These are phyloP conservation scores for Metschnikowia koreensis DNA, from an alignment of 805 yeast species.

Conservation along the genomic window DNA sequence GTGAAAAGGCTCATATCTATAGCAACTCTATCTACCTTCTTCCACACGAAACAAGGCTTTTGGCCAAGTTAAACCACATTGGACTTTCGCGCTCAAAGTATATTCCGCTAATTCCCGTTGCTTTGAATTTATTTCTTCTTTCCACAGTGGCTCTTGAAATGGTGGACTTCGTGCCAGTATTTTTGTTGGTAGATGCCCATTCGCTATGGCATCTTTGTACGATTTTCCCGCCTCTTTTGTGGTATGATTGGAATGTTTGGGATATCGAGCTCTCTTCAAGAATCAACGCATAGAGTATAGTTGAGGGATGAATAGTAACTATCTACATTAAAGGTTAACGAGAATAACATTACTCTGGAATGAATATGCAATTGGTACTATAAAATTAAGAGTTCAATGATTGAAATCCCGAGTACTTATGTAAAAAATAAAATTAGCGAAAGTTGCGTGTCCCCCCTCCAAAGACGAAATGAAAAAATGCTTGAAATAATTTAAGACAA, in stretches of 20 bases:
- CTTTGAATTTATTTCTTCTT: constrained; percentile 32
- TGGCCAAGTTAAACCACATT: constrained; percentile 30
- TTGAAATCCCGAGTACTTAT: too few species aligned
- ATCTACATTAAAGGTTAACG: too few species aligned
- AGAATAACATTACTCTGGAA: too few species aligned
- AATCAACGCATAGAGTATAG: neutral
- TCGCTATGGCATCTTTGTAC: constrained; percentile 92
- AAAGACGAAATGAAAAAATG: neutral
- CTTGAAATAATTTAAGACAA: neutral
- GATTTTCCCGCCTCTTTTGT: constrained; percentile 69
- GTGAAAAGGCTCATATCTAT: constrained; percentile 19
- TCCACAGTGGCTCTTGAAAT: constrained; percentile 34
- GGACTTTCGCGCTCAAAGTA: constrained; percentile 25
- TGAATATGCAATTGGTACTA: too few species aligned
- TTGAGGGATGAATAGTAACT: too few species aligned
- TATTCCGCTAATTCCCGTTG: constrained; percentile 37
- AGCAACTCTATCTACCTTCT: constrained; percentile 38
- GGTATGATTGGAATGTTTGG: constrained; percentile 64
- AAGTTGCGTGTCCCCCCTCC: neutral
- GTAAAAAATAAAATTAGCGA: too few species aligned
- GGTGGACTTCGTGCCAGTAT: constrained; percentile 35
- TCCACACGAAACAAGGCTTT: constrained; percentile 38
- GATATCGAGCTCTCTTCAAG: constrained; percentile 35
- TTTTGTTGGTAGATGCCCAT: constrained; percentile 79
- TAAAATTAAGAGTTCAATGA: too few species aligned